Base-by-base conservation (phyloP, 306 rosid genomes). In the Dryas alaskensis region DNA sequence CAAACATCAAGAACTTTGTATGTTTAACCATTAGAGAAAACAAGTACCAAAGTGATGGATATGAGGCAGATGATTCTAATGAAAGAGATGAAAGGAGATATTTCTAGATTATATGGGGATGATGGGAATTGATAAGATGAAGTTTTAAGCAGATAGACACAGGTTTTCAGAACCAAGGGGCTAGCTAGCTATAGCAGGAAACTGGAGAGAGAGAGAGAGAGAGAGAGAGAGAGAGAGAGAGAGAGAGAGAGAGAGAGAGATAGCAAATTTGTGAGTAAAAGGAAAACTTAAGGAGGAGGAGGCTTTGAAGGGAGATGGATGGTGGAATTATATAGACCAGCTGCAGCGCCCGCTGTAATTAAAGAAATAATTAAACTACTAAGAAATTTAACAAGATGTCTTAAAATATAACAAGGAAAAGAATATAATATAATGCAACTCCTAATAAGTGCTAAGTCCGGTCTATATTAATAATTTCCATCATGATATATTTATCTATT, bases 291-390 rank as follows among this genome's bases (percentile, higher is more conserved):
- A 65, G 80, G 73, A 47, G 83, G 65, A 86, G 81, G 97, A 89
- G 92, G 85, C 81, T 82, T 79, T 81, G 78, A 73, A 63, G 50
- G 81, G 86, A n/a, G 76, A 68, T 25, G 42, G 66, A 5, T 7
- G 81, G 79, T 57, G 50, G 87, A 82, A 81, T 90, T 31, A 80
- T 93, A 90, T 87, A 87, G 84, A 78, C 45, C 74, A 44, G 45
- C 37, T 31, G 37, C 43, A 61, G 6, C 10, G 81, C 76, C 79
- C 81, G 77, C 43, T 67, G 73, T 16, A 75, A 72, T 43, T 50
- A 46, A 58, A 78, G 44, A 81, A 75, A 78, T 60, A 71, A 77
- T 31, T 31, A 31, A 31, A 31, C 37, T 31, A 31, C 0, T 31
- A 31, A 31, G 2, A 2, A 31, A 31, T 31, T 31, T 31, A 2